These are phyloP conservation scores for Colletotrichum spinosum DNA, from an alignment of 2,329 filamentous ascomycete species.

Conservation along the genomic window DNA sequence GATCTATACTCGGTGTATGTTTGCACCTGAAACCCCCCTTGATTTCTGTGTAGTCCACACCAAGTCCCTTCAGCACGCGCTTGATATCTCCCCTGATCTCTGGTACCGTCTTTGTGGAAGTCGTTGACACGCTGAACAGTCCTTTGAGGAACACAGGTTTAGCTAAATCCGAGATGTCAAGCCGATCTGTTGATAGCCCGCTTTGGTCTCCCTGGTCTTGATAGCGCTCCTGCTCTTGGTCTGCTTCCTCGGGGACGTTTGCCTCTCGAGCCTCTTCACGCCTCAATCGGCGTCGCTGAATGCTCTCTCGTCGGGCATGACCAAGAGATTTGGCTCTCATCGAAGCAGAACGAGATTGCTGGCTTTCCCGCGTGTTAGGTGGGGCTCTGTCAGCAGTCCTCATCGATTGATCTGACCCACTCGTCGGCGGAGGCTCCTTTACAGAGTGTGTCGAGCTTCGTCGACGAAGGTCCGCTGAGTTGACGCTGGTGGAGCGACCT, in stretches of 20 bases:
- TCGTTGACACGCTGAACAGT: slow-evolving; percentile 96
- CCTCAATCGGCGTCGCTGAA: slow-evolving; percentile 83
- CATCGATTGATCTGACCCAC: slow-evolving; percentile 83
- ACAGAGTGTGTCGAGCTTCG: slow-evolving; percentile 61
- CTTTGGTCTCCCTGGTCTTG: slow-evolving; percentile 66
- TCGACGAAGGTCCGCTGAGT: slow-evolving; percentile 83
- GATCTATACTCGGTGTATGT: slow-evolving; percentile 89
- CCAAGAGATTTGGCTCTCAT: slow-evolving; percentile 88
- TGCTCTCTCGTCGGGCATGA: slow-evolving; percentile 90
- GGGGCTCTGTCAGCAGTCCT: slow-evolving; percentile 64
- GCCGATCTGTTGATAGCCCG: slow-evolving; percentile 69
- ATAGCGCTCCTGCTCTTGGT: slow-evolving; percentile 67
- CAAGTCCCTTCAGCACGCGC: slow-evolving; percentile 85
- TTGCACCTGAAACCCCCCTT: slow-evolving; percentile 92
- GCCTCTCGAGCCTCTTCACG: slow-evolving; percentile 79
- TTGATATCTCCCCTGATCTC: slow-evolving; percentile 92
- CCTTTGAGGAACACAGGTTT: slow-evolving; percentile 97
- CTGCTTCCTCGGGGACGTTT: slow-evolving; percentile 91
- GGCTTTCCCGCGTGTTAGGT: slow-evolving; percentile 62
- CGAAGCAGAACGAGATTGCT: slow-evolving; percentile 70
- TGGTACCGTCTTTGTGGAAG: slow-evolving; percentile 87
- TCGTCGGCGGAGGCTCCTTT: slow-evolving; percentile 78
- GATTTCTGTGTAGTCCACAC: slow-evolving; percentile 93
- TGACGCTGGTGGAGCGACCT: slow-evolving; percentile 90
- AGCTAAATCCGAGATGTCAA: slow-evolving; percentile 80